Evolutionary conservation across 805 yeast genomes (phyloP).

Genomic region (Torulaspora quercuum): DNA sequence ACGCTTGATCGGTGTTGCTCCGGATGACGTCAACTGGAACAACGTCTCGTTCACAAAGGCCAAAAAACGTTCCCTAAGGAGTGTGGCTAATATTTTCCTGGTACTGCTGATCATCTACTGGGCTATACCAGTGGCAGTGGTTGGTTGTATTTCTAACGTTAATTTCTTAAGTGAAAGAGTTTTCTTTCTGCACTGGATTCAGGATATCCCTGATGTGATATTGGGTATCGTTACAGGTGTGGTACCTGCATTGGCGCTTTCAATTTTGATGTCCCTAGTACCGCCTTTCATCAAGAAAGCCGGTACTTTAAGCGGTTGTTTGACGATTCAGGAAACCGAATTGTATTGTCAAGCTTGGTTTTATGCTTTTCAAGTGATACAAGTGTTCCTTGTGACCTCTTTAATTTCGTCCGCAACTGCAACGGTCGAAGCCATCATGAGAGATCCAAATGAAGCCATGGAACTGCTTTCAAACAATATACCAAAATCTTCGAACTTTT

Average conservation of each 20-base stretch:
- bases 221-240: constrained; percentile 85
- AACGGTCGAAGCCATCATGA: constrained; percentile 63
- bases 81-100: constrained; percentile 60
- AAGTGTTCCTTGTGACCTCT: constrained; percentile 82
- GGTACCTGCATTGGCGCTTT: constrained; percentile 76
- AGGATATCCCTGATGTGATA: constrained; percentile 64
- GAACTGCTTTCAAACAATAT: constrained; percentile 65
- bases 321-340: constrained; percentile 71
- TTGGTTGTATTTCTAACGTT: constrained; percentile 88
- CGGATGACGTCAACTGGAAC: constrained; percentile 83
- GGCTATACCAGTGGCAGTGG: constrained; percentile 97
- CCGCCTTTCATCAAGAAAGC: constrained; percentile 77
- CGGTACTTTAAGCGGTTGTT: constrained; percentile 71
- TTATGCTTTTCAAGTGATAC: constrained; percentile 86
- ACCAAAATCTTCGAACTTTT: constrained; percentile 90
- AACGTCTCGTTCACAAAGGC: constrained; percentile 59
- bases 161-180: constrained; percentile 66
- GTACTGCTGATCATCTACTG: constrained; percentile 76
- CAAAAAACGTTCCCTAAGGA: constrained; percentile 54
- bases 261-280: constrained; percentile 78
- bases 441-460: constrained; percentile 70
- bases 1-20: constrained; percentile 60
- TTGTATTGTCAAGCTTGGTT: constrained; percentile 82
- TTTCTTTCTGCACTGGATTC: constrained; percentile 70
- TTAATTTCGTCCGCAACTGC: constrained; percentile 78